These are phyloP conservation scores for Trichomonas tenax DNA, from an alignment of 208 protist genomes.

Conservation along the genomic window DNA sequence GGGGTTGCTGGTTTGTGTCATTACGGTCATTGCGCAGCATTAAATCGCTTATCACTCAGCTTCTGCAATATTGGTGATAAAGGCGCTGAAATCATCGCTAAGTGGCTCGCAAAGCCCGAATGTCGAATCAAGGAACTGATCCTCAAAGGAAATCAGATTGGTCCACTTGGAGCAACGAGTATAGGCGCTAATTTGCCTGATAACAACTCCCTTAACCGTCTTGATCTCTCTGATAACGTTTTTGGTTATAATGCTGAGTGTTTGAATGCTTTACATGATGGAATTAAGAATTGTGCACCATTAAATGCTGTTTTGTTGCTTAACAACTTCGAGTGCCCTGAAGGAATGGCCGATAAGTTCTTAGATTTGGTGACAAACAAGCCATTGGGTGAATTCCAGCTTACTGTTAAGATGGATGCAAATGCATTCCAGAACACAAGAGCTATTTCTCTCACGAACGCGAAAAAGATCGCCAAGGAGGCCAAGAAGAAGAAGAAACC, in stretches of 20 bases:
- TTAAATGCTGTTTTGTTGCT: neutral
- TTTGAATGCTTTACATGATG: neutral
- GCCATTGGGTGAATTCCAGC: neutral
- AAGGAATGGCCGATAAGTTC: neutral
- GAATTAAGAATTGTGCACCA: neutral
- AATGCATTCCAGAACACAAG: neutral
- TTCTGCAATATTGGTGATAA: neutral
- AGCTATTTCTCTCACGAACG: neutral
- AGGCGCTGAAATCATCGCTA: neutral
- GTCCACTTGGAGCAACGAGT: neutral
- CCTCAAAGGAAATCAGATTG: neutral
- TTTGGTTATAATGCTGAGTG: neutral
- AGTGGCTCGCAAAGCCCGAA: neutral
- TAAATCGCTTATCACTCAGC: neutral
- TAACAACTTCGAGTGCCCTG: slow-evolving; percentile 12
- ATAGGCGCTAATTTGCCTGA: neutral
- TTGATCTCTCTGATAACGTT: neutral
- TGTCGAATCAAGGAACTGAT: neutral
- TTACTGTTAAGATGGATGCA: slow-evolving; percentile 3
- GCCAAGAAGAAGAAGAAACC: neutral
- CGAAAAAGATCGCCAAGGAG: neutral
- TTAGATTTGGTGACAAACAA: neutral
- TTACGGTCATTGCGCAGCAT: neutral
- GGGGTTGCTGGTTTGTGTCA: neutral
- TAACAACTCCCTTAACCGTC: neutral